Percentiles rank a stretch among this genome's conserved stretches.
Conservation (phyloP, 495 filamentous ascomycete genomes). For the Talaromyces trachyspermus region DNA sequence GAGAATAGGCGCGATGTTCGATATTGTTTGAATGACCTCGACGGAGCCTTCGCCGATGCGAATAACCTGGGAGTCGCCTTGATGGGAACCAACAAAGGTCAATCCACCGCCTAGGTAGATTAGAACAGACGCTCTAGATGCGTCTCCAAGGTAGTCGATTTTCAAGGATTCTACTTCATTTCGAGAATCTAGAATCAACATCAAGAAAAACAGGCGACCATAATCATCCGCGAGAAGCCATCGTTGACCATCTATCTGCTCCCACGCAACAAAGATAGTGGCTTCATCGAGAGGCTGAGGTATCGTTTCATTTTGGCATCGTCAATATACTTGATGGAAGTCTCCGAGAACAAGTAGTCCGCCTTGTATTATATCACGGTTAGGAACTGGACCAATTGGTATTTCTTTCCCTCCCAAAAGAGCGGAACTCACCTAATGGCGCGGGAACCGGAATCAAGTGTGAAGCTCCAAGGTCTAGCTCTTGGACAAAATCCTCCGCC, state of each 20-base stretch:
- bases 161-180: constrained; percentile 61
- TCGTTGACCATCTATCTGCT: constrained; percentile 65
- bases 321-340: constrained; percentile 73
- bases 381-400: no score
- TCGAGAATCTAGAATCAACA: constrained; percentile 56
- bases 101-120: constrained; percentile 70
- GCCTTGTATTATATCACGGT: constrained; percentile 42
- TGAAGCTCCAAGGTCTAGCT: constrained; percentile 65
- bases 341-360: constrained; percentile 82
- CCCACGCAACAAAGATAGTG: constrained; percentile 84
- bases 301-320: constrained; percentile 56
- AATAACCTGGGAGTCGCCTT: constrained; percentile 84
- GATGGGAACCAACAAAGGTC: constrained; percentile 85
- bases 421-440: constrained; percentile 41
- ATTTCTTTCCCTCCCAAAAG: neutral
- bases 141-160: constrained; percentile 58
- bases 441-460: constrained; percentile 78
- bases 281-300: constrained; percentile 59
- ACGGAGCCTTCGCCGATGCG: constrained; percentile 49
- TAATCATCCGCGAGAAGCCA: constrained; percentile 90
- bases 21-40: constrained; percentile 65
- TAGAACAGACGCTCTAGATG: constrained; percentile 64
- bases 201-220: constrained; percentile 71
- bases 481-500: constrained; percentile 41
- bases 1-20: constrained; percentile 83